A percentile compares a stretch with the other conserved stretches of the same genome.
Evolutionary conservation across 345 rosid genomes (phyloP).

Genomic region (Nephelium lappaceum): DNA sequence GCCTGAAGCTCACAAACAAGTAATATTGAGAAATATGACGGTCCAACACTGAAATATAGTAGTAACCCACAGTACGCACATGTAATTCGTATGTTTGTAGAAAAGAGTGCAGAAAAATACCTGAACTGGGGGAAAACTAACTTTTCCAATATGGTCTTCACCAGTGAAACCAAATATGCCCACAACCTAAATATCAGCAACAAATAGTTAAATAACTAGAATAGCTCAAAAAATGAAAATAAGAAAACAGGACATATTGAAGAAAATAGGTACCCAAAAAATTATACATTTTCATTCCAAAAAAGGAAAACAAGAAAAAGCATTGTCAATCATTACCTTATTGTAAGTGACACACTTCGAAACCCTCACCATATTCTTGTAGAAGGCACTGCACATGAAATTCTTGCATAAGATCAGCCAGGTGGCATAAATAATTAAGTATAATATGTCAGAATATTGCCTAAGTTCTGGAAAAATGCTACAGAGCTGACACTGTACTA

Average conservation of each 20-base stretch:
- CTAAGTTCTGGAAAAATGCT: neutral
- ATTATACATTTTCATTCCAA: slow-evolving; percentile 3
- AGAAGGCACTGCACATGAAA: slow-evolving; percentile 65
- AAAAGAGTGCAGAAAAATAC: slow-evolving; percentile 36
- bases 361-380: slow-evolving; percentile 89
- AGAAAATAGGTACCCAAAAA: slow-evolving; percentile 8
- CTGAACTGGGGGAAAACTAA: slow-evolving; percentile 94
- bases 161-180: slow-evolving; percentile 94
- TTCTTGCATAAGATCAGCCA: slow-evolving; percentile 4
- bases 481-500: neutral
- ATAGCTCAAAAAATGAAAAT: neutral
- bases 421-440: neutral
- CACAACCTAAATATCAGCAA: slow-evolving; percentile 48
- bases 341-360: slow-evolving; percentile 84
- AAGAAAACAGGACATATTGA: neutral
- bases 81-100: slow-evolving; percentile 5
- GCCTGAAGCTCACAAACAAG: slow-evolving; percentile 5
- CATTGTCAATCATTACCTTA: slow-evolving; percentile 48
- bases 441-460: neutral
- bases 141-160: slow-evolving; percentile 95
- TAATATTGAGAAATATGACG: slow-evolving; percentile 9
- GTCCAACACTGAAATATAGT: neutral
- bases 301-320: neutral
- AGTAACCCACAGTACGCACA: neutral
- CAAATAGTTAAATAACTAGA: slow-evolving; percentile 5